Conservation (phyloP, 2,329 filamentous ascomycete genomes). For the Colletotrichum scovillei region DNA sequence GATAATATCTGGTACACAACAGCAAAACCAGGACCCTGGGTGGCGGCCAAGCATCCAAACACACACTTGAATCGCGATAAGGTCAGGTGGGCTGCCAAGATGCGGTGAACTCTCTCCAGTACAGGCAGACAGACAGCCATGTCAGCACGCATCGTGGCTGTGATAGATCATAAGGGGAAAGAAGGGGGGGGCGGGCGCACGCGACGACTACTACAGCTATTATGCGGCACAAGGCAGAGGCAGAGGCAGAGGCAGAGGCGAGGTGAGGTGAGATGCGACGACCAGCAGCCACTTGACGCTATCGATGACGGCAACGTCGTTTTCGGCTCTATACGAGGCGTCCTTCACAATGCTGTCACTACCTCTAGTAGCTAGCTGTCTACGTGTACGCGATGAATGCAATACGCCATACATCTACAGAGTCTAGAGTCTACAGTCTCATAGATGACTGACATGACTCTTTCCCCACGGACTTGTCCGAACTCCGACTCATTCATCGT, state of each 20-base stretch:
- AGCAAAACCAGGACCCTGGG: neutral
- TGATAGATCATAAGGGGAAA: neutral
- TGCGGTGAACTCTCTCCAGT: neutral
- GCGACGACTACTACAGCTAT: neutral
- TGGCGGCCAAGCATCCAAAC: neutral
- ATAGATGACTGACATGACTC: neutral
- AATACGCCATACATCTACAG: too few relatives aligned
- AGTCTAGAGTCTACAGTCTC: too few relatives aligned
- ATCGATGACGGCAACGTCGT: neutral
- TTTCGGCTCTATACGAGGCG: neutral
- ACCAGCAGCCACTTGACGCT: neutral
- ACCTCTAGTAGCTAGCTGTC: too few relatives aligned
- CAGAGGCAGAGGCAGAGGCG: neutral
- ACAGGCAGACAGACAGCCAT: neutral
- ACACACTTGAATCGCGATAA: neutral
- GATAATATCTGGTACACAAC: neutral
- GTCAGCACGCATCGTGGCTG: neutral
- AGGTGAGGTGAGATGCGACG: neutral
- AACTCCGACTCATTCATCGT: neutral
- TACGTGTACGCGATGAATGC: too few relatives aligned
- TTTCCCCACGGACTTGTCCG: neutral
- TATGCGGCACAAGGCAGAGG: neutral
- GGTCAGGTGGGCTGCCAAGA: neutral
- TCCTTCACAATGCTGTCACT: neutral
- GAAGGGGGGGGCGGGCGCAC: neutral